Conservation (phyloP, 202 grass and related monocot species). For the Carex arenaria region DNA sequence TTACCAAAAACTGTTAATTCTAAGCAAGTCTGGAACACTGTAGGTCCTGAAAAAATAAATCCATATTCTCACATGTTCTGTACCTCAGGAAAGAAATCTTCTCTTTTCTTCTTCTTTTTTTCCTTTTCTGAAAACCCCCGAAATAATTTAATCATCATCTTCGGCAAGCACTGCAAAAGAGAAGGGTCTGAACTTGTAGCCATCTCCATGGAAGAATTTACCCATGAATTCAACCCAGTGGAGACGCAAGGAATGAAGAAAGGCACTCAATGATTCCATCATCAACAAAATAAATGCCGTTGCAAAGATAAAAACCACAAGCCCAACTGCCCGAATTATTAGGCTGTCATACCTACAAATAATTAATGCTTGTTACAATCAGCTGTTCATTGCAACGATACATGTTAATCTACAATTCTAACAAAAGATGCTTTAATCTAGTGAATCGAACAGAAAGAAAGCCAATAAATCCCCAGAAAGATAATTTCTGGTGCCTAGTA, state of each 20-base stretch:
- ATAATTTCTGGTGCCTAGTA: background rate
- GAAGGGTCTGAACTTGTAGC: constrained; percentile 96
- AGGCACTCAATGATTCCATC: constrained; percentile 97
- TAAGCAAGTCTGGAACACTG: constrained; percentile 20
- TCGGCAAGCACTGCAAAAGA: constrained; percentile 81
- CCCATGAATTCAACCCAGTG: constrained; percentile 99
- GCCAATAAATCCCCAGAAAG: background rate
- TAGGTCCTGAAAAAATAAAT: constrained; percentile 26
- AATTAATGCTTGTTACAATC: constrained; percentile 25
- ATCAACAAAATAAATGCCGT: constrained; percentile 98
- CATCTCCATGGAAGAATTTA: constrained; percentile 98
- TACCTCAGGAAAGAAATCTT: constrained; percentile 42
- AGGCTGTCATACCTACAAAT: constrained; percentile 78
- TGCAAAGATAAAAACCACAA: constrained; percentile 84
- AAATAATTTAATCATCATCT: constrained; percentile 67
- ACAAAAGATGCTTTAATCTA: background rate
- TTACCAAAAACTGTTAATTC: constrained; percentile 23
- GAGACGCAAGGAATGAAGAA: constrained; percentile 94
- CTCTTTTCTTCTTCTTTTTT: constrained; percentile 10
- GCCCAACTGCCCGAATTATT: constrained; percentile 51
- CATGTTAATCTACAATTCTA: background rate
- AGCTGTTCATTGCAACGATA: background rate
- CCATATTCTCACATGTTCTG: constrained; percentile 20
- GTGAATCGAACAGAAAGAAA: background rate
- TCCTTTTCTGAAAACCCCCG: background rate